Conservation (phyloP, 805 yeast species). For the Candida methanosorbosa region DNA sequence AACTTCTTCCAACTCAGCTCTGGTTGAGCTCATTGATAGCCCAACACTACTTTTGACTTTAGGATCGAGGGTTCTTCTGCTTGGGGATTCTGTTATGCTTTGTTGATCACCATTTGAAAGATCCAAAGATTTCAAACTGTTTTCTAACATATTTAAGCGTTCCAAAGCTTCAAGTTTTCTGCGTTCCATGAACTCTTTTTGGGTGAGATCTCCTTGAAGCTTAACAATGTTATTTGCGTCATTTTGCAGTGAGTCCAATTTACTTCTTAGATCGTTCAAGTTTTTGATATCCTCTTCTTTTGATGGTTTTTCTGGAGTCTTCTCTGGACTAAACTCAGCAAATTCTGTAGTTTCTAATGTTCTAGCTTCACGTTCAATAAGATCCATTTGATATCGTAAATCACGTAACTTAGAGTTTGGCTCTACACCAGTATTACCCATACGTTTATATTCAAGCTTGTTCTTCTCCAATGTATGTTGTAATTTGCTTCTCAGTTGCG, state of each 20-base stretch:
- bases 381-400: conserved; percentile 77
- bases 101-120: conserved; percentile 1
- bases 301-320: conserved; percentile 17
- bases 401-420: conserved; percentile 71
- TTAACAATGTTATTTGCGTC: conserved; percentile 75
- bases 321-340: conserved; percentile 31
- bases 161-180: conserved; percentile 63
- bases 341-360: conserved; percentile 83
- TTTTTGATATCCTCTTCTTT: conserved; percentile 41
- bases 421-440: conserved; percentile 45
- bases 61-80: conserved; percentile 22
- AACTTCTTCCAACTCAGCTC: conserved; percentile 14
- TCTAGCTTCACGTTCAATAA: conserved; percentile 74
- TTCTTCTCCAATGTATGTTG: conserved; percentile 35
- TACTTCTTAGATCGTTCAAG: conserved; percentile 45
- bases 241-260: conserved; percentile 52
- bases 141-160: conserved; percentile 62
- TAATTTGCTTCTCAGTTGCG: conserved; percentile 29
- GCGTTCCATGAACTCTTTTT: conserved; percentile 46
- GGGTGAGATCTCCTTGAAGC: conserved; percentile 38
- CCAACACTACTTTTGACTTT: conserved; percentile 11
- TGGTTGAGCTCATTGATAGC: conserved; percentile 2
- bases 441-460: conserved; percentile 30
- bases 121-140: conserved; percentile 15
- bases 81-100: background rate